Base-by-base conservation (phyloP, 352 stramenopile genomes). In the Phytophthora boehmeriae region DNA sequence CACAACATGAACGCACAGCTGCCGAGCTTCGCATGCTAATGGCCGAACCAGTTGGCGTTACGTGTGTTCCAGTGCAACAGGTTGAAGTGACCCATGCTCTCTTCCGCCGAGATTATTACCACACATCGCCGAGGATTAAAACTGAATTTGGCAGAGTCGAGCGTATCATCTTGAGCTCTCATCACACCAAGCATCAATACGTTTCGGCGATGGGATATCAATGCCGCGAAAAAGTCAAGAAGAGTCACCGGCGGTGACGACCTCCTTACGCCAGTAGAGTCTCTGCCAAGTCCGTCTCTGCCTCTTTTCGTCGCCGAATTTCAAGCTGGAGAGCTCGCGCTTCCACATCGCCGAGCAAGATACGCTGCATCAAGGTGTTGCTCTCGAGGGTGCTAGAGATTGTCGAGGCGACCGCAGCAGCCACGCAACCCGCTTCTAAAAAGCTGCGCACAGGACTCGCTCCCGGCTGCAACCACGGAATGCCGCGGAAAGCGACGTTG, bases 381-480 rank as follows among this genome's bases (percentile, higher is more conserved):
- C 52, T 73, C 17, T 74, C 41, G 2, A 81, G 42, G 8, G 68
- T 66, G 13, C 45, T 41, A 4, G 66, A 66, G n/a, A 89, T 69
- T n/a, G 76, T 78, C 41, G 76, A 71, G 28, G 64, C 59, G 6
- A 85, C 70, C 1, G 77, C 57, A 8, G 59, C 60, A 9, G 71
- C 66, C 30, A 75, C 70, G 11, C 68, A 68, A 22, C 52, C 64
- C 10, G 77, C 67, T 32, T 90, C 76, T 1, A 86, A 30, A n/a
- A 78, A 35, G 0, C 58, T 65, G 1, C 78, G 73, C 16, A 72
- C 30, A 3, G 62, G 44, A 8, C 63, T 75, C 0, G 51, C 66
- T 54, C 65, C 63, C 17, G 66, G 68, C 52, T 80, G 56, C 17
- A 89, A 59, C 73, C 67, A 83, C 17, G 45, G 17, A 49, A 83